Percentiles rank a stretch among this genome's conserved stretches.
Evolutionary conservation across 2,329 filamentous ascomycete genomes (phyloP).

Genomic region (Trichoderma gracile): DNA sequence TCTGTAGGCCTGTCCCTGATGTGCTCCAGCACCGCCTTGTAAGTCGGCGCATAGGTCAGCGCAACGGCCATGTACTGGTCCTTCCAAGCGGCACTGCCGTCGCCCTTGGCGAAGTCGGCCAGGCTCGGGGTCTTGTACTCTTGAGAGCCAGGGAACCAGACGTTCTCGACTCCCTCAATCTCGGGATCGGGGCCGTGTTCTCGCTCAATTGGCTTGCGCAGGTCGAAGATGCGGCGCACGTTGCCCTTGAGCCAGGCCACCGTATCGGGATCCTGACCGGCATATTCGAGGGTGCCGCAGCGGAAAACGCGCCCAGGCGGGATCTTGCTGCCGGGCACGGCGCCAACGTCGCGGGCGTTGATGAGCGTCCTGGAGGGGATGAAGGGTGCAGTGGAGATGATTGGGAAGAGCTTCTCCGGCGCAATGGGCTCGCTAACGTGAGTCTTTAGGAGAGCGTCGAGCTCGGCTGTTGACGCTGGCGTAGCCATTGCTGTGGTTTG

Average conservation of each 20-base stretch:
- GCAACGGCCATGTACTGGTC: constrained; percentile 52
- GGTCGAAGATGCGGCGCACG: constrained; percentile 52
- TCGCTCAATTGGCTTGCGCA: constrained; percentile 51
- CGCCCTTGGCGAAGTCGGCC: constrained; percentile 46
- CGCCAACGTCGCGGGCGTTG: constrained; percentile 55
- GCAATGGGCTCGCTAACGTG: constrained; percentile 45
- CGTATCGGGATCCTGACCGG: constrained; percentile 35
- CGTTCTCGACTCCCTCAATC: constrained; percentile 47
- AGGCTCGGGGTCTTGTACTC: constrained; percentile 43
- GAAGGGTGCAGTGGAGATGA: constrained; percentile 49
- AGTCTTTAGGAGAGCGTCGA: constrained; percentile 44
- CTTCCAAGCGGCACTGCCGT: constrained; percentile 47
- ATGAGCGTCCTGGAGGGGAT: constrained; percentile 49
- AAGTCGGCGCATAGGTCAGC: constrained; percentile 44
- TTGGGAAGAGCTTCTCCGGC: constrained; percentile 38
- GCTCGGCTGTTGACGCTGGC: constrained; percentile 31
- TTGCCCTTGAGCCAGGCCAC: constrained; percentile 41
- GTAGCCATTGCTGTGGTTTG: constrained; percentile 12
- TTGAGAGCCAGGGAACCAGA: constrained; percentile 44
- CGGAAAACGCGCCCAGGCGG: constrained; percentile 48
- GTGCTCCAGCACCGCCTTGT: constrained; percentile 50
- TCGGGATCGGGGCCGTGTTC: constrained; percentile 45
- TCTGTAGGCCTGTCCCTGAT: constrained; percentile 48
- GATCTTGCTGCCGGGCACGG: constrained; percentile 45
- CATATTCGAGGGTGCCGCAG: constrained; percentile 46